Percentiles rank a stretch among this genome's conserved stretches.
Evolutionary conservation across 768 basidiomycete species (phyloP).

Genomic region (Sarcodon sp.): DNA sequence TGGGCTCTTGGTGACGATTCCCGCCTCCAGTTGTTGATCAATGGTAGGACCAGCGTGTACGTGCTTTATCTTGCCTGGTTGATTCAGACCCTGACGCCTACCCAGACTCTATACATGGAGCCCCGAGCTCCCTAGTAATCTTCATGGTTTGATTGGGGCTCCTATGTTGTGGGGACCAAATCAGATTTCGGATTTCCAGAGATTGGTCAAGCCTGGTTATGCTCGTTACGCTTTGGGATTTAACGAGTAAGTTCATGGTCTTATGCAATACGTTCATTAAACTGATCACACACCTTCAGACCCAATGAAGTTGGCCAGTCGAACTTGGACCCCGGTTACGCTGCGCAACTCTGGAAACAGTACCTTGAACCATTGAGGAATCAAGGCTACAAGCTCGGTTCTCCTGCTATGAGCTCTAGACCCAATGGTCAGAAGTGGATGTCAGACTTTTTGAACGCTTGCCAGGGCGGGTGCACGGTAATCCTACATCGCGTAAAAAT

Average conservation of each 20-base stretch:
- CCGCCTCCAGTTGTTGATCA: conserved; percentile 38
- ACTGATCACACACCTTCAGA: conserved; percentile 23
- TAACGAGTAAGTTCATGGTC: conserved; percentile 55
- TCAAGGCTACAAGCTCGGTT: conserved; percentile 43
- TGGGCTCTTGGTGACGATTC: conserved; percentile 49
- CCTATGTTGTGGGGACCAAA: conserved; percentile 57
- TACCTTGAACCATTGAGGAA: conserved; percentile 45
- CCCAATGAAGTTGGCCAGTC: conserved; percentile 56
- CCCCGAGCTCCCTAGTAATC: too few species aligned
- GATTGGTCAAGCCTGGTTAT: conserved; percentile 34
- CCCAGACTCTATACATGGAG: not conserved
- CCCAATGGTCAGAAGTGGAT: conserved; percentile 54
- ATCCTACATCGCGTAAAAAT: not conserved
- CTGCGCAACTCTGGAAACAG: conserved; percentile 42
- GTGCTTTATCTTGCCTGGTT: conserved; percentile 4
- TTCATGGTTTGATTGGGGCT: too few species aligned
- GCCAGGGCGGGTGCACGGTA: conserved; percentile 36
- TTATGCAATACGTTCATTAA: conserved; percentile 17
- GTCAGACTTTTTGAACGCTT: conserved; percentile 37
- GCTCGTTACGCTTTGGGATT: conserved; percentile 37
- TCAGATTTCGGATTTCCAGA: conserved; percentile 34
- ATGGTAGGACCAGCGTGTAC: conserved; percentile 29
- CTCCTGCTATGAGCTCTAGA: conserved; percentile 58
- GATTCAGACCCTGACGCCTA: not conserved
- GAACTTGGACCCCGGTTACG: conserved; percentile 38